Evolutionary conservation across 2,329 filamentous ascomycete species (phyloP), one percentile per base, ranked within the genome.

Genomic region (Fusarium tjaetaba): DNA sequence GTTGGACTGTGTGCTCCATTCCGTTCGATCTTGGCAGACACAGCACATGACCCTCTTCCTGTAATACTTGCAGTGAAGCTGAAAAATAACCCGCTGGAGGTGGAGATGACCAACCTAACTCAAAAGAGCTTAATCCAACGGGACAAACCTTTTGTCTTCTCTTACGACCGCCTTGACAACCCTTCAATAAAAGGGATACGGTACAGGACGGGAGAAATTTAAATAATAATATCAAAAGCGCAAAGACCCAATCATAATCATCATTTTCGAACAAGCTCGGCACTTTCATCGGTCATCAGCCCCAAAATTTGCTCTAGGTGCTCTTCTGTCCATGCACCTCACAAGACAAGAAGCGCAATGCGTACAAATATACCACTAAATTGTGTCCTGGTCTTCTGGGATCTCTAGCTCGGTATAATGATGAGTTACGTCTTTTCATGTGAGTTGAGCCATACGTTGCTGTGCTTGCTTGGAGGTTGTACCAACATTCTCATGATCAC

Each of bases 101-200:
- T 53, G 59, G 65, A 58, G 51, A 53, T 28, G 13, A 18, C 46
- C 39, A 56, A 32, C 41, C 45, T 68, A 71, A 59, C 56, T 53
- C 46, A 42, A 71, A 71, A 67, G 56, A 62, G 68, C 57, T 58
- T 66, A 63, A 72, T 72, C 55, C 39, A 63, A 68, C 58, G 2
- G 42, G 41, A 73, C 28, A 42, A 30, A 39, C 38, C 59, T 42
- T 45, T 59, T 32, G 41, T 22, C 39, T 20, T 57, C 28, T 68
- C 42, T 28, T 61, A 67, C 28, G 39, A 68, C 71, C 55, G 49
- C 58, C 38, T 60, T 51, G 52, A 30, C 11, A 53, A 45, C 41
- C 55, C 58, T 59, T 61, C 28, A 55, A 55, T 68, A 34, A 34
- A 46, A 55, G 26, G n/a, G 20, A 58, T 39, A 10, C 45, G 11